phyloP scores from a whole-genome alignment of 768 basidiomycete species.

The Suillus bovinus region DNA sequence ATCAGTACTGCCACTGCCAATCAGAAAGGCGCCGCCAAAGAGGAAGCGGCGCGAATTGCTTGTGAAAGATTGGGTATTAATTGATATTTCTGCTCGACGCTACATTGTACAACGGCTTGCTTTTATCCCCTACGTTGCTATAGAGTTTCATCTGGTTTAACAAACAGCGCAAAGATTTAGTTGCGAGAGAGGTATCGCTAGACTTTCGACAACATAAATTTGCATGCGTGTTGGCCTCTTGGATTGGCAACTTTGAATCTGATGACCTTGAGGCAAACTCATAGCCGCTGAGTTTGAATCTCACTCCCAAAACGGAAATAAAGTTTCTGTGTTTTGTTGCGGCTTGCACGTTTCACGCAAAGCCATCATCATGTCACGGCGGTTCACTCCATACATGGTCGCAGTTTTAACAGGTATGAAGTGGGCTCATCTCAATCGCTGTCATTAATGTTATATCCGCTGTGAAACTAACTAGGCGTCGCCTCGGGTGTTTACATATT shows the following conservation, averaged over 20 bases:
- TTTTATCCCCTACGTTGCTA: not conserved
- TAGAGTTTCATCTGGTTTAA: not conserved
- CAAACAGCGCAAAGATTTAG: not conserved
- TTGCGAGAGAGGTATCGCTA: not conserved
- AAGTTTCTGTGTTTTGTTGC: not conserved
- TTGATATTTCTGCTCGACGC: slow-evolving; percentile 4
- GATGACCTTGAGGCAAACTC: not conserved
- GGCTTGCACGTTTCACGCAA: not conserved
- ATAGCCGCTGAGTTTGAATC: slow-evolving; percentile 7
- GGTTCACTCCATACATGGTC: slow-evolving; percentile 50
- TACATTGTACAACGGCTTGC: slow-evolving; percentile 9
- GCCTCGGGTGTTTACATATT: slow-evolving; percentile 69
- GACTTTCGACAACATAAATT: not conserved
- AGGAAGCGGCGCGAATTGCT: slow-evolving; percentile 47
- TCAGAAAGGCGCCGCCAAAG: slow-evolving; percentile 48
- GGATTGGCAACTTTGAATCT: not conserved
- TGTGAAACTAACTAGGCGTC: slow-evolving; percentile 43
- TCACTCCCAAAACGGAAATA: not conserved
- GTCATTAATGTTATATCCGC: not conserved
- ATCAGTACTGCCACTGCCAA: slow-evolving; percentile 48
- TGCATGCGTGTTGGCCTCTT: not conserved
- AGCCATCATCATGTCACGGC: slow-evolving; percentile 36
- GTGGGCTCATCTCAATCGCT: slow-evolving; percentile 7
- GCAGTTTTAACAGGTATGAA: slow-evolving; percentile 57
- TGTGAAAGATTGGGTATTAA: slow-evolving; percentile 34